Evolutionary conservation across 139 green algal genomes (phyloP).

Genomic region (Picocystis salinarum): DNA sequence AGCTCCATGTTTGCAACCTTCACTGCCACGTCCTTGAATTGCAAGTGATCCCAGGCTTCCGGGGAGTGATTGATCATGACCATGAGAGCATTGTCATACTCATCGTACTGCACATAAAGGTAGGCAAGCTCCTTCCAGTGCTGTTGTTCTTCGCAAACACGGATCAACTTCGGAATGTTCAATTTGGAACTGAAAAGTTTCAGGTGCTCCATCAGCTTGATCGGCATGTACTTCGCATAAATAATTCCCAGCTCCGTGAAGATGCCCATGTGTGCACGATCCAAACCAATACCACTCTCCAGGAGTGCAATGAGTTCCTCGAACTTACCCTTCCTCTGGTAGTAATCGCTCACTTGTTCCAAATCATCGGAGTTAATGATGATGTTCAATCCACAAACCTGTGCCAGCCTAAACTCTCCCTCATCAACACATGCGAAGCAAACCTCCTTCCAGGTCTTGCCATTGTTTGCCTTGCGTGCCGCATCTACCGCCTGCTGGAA

Average conservation of each 20-base stretch:
- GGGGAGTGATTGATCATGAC: slow-evolving; percentile 87
- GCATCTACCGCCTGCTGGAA: slow-evolving; percentile 81
- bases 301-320: slow-evolving; percentile 89
- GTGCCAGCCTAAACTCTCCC: slow-evolving; percentile 82
- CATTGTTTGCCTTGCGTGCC: slow-evolving; percentile 86
- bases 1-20: slow-evolving; percentile 67
- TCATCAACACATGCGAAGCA: slow-evolving; percentile 94
- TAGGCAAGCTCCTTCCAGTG: slow-evolving; percentile 93
- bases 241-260: slow-evolving; percentile 93
- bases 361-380: slow-evolving; percentile 97
- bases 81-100: slow-evolving; percentile 90
- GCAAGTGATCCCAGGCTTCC: slow-evolving; percentile 89
- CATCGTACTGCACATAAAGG: slow-evolving; percentile 93
- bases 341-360: slow-evolving; percentile 72
- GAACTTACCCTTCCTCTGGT: slow-evolving; percentile 73
- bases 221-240: slow-evolving; percentile 62
- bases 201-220: slow-evolving; percentile 97
- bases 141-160: slow-evolving; percentile 75
- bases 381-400: slow-evolving; percentile 96
- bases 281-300: slow-evolving; percentile 88
- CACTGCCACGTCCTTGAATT: slow-evolving; percentile 88
- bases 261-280: slow-evolving; percentile 98
- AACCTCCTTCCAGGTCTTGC: slow-evolving; percentile 91
- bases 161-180: slow-evolving; percentile 97
- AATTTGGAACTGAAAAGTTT: slow-evolving; percentile 91